phyloP scores from a whole-genome alignment of 176 grass and related monocot species.

The Aegilops longissima region DNA sequence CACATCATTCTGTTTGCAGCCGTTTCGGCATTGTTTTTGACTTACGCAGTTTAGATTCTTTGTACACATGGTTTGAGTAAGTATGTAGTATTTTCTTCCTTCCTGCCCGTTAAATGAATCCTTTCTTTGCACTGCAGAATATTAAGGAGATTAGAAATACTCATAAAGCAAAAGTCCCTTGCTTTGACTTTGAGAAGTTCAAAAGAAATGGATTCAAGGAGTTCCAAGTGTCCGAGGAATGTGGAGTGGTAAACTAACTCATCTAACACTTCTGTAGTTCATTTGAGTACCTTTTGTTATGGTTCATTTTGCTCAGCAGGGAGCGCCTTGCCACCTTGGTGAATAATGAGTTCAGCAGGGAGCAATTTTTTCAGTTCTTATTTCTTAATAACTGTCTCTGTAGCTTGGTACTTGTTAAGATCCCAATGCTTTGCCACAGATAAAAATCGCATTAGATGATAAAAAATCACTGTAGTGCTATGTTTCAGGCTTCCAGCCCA shows the following conservation, averaged over 20 bases:
- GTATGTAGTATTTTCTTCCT: neutral
- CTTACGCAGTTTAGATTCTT: neutral
- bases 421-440: neutral
- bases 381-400: slow-evolving; percentile 1
- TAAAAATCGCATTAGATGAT: neutral
- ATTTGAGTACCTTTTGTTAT: slow-evolving; percentile 41
- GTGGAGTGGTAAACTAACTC: slow-evolving; percentile 84
- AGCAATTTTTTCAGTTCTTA: neutral
- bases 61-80: neutral
- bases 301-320: slow-evolving; percentile 18
- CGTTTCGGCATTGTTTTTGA: neutral
- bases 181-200: slow-evolving; percentile 94
- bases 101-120: neutral
- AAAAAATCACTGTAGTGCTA: neutral
- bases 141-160: slow-evolving; percentile 84
- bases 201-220: slow-evolving; percentile 88
- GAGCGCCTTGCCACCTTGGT: neutral
- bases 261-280: neutral
- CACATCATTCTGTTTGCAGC: neutral
- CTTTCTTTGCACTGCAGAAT: slow-evolving; percentile 66
- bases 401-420: neutral
- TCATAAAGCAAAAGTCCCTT: slow-evolving; percentile 89
- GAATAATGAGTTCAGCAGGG: neutral
- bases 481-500: neutral
- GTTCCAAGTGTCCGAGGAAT: slow-evolving; percentile 94